These are phyloP conservation scores for Cucurbita moschata DNA, from an alignment of 306 rosid species.

Conservation along the genomic window DNA sequence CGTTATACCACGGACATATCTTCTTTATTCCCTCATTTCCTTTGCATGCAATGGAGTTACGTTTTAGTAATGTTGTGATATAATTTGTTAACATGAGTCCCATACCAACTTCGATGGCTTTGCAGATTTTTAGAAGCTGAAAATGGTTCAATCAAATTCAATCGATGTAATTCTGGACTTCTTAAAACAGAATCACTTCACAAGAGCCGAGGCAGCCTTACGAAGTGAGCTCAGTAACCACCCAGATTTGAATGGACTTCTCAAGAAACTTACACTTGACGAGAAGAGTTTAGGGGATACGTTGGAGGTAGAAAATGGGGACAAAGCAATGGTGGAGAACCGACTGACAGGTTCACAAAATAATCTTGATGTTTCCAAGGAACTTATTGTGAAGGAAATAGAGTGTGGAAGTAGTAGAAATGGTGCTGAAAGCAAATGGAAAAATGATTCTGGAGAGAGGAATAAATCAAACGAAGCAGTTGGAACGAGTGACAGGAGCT, in stretches of 20 bases:
- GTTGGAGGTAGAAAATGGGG: conserved; percentile 38
- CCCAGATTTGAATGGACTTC: conserved; percentile 56
- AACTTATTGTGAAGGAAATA: conserved; percentile 83
- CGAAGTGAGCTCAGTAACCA: conserved; percentile 59
- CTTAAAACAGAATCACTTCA: conserved; percentile 58
- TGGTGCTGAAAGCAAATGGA: conserved; percentile 56
- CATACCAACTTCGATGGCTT: conserved; percentile 8
- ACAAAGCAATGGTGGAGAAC: conserved; percentile 36
- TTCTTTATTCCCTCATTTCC: neutral
- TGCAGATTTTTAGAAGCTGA: conserved; percentile 38
- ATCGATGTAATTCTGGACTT: conserved; percentile 81
- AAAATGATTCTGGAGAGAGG: conserved; percentile 44
- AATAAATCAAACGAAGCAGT: conserved; percentile 42
- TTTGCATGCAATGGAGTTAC: neutral
- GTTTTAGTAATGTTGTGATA: neutral
- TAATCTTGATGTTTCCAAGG: conserved; percentile 49
- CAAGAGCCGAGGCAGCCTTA: conserved; percentile 86
- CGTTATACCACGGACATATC: neutral
- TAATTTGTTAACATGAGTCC: conserved; percentile 16
- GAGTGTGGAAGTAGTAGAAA: conserved; percentile 64
- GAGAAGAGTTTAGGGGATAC: conserved; percentile 31
- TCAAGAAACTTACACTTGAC: conserved; percentile 55
- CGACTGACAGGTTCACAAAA: conserved; percentile 25
- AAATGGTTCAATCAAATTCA: conserved; percentile 64
- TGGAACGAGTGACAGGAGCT: conserved; percentile 51